Evolutionary conservation across 768 basidiomycete genomes (phyloP).

Genomic region (Cytidiella melzeri): DNA sequence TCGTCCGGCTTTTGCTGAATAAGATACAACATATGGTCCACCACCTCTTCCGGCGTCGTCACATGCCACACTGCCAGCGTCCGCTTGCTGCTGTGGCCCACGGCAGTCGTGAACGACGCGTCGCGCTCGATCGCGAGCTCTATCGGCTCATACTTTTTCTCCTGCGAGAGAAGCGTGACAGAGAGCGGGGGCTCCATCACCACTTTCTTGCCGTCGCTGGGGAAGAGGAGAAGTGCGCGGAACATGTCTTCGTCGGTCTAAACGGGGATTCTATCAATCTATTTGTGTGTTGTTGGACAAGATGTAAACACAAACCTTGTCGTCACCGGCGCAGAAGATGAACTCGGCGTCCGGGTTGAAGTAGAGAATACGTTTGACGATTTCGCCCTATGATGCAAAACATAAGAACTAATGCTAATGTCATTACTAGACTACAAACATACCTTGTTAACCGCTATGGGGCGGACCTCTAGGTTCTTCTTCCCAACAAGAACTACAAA

Average conservation of each 20-base stretch:
- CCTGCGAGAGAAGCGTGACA: slow-evolving; percentile 32
- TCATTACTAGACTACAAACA: not conserved
- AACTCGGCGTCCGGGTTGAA: slow-evolving; percentile 92
- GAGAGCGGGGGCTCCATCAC: slow-evolving; percentile 51
- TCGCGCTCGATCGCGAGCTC: slow-evolving; percentile 62
- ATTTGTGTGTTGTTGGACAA: no score
- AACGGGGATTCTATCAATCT: no score
- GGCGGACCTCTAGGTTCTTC: slow-evolving; percentile 97
- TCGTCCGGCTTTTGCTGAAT: slow-evolving; percentile 29
- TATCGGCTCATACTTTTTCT: slow-evolving; percentile 35
- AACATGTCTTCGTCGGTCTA: slow-evolving; percentile 99
- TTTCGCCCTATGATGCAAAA: slow-evolving; percentile 62
- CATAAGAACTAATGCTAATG: not conserved
- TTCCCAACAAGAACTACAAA: slow-evolving; percentile 84
- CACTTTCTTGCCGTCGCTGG: slow-evolving; percentile 22
- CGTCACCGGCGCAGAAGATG: slow-evolving; percentile 96
- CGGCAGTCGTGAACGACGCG: slow-evolving; percentile 84
- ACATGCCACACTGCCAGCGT: slow-evolving; percentile 93
- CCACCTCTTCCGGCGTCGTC: slow-evolving; percentile 79
- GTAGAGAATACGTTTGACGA: slow-evolving; percentile 92
- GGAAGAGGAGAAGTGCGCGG: slow-evolving; percentile 72
- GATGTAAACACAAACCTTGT: slow-evolving; percentile 56
- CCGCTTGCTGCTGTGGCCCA: slow-evolving; percentile 86
- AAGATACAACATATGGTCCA: slow-evolving; percentile 69
- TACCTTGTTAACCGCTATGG: slow-evolving; percentile 90